phyloP scores from a whole-genome alignment of 257 asterid genomes.

The Solanum pimpinellifolium region DNA sequence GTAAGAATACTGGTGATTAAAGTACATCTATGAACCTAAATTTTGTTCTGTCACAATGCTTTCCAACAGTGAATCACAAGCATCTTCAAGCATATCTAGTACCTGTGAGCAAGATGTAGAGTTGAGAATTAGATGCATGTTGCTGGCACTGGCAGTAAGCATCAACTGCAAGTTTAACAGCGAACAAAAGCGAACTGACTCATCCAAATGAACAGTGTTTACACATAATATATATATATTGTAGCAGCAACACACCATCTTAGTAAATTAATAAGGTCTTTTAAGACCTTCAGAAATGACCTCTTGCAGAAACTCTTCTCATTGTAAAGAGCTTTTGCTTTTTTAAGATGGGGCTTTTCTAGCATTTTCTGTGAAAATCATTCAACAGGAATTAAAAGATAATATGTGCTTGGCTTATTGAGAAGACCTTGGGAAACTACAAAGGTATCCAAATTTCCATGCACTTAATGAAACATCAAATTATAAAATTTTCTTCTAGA shows the following conservation, averaged over 20 bases:
- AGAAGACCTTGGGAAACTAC: background rate
- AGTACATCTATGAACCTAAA: slow-evolving; percentile 5
- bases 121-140: background rate
- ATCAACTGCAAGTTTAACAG: background rate
- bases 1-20: background rate
- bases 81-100: slow-evolving; percentile 82
- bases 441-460: background rate
- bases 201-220: background rate
- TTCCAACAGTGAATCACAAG: slow-evolving; percentile 63
- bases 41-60: slow-evolving; percentile 23
- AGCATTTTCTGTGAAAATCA: background rate
- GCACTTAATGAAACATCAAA: background rate
- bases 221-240: background rate
- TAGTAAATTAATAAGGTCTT: background rate
- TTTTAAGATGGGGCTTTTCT: background rate
- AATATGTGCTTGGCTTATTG: background rate
- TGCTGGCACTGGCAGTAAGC: background rate
- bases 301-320: background rate
- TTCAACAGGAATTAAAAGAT: background rate
- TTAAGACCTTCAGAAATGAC: background rate
- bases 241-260: background rate
- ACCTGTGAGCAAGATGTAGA: slow-evolving; percentile 37
- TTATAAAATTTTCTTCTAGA: background rate
- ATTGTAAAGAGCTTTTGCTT: background rate
- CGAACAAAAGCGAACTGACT: background rate